Evolutionary conservation across 2,329 filamentous ascomycete species (phyloP).

Genomic region (Dryadomyces quercus-mongolicae): DNA sequence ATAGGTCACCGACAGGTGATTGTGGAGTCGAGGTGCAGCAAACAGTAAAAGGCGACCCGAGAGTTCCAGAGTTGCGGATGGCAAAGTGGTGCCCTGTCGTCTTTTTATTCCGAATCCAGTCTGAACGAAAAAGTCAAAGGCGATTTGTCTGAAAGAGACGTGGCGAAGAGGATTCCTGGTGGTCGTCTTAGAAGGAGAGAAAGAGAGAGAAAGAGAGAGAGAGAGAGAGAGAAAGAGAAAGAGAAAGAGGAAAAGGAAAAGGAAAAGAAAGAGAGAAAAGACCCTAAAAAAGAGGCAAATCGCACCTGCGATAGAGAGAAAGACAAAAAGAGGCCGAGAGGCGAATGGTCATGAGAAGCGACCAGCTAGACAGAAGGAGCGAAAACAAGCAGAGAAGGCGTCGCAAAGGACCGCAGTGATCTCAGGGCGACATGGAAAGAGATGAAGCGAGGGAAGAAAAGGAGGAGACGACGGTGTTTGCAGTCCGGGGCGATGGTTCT

Average conservation of each 20-base stretch:
- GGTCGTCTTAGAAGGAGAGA: too few relatives aligned
- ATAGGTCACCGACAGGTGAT: too few relatives aligned
- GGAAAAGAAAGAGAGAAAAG: background rate
- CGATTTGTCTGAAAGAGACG: too few relatives aligned
- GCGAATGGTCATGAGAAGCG: background rate
- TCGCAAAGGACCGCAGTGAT: too few relatives aligned
- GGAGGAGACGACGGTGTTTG: background rate
- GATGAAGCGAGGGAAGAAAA: background rate
- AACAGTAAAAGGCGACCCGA: too few relatives aligned
- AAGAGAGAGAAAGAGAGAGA: background rate
- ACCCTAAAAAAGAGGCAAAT: background rate
- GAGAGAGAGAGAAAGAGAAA: background rate
- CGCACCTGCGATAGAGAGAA: slow-evolving; percentile 3
- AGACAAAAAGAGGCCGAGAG: background rate
- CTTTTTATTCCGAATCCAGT: too few relatives aligned
- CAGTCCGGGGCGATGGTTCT: background rate
- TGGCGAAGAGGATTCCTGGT: too few relatives aligned
- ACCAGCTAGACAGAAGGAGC: background rate
- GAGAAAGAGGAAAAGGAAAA: background rate
- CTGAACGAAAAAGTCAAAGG: too few relatives aligned
- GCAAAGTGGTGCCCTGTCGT: background rate
- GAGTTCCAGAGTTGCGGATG: background rate
- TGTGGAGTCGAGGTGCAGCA: too few relatives aligned
- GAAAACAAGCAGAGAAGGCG: background rate
- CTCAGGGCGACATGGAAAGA: background rate